Evolutionary conservation across 306 rosid species (phyloP), one percentile per base, ranked within the genome.

Genomic region (Dryas octopetala): DNA sequence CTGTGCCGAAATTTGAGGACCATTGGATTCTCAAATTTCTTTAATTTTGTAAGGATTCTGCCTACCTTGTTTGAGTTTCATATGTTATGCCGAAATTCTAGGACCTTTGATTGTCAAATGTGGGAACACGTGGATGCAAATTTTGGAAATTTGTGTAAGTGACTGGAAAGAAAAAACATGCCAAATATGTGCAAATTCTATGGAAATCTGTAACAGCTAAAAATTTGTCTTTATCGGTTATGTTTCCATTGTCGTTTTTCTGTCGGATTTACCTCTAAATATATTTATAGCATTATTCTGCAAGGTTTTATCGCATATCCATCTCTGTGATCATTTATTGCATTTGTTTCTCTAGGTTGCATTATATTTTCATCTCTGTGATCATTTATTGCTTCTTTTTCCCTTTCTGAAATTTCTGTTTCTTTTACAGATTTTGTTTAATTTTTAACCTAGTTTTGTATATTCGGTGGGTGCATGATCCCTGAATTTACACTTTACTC

Each of bases 401-500:
- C 75, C 72, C 28, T 41, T 19, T 46, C 43, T 51, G 70, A 28
- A 40, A 78, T 61, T 13, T 60, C 40, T 78, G 48, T n/a, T 77
- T 63, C 38, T 54, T 57, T 70, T 55, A 54, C 53, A 41, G 70
- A 58, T 52, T 79, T 76, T 45, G 40, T 62, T 41, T 53, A 23
- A 26, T 47, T 64, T 44, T 51, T 40, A 13, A 40, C n/a, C 50
- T 46, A 40, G 53, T 74, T 48, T 40, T 45, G 40, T 74, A 62
- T 51, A 59, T 23, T 77, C 76, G 54, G 45, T 16, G 38, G 60
- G 17, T 60, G 60, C 19, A 40, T 53, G 78, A 63, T 66, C 68
- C 68, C 64, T 84, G 63, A 62, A 66, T 73, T 81, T 53, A 70
- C 65, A 17, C 17, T 17, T 49, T 38, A 80, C 58, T 74, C 70